Evolutionary conservation across 129 eudicot species (phyloP).

Genomic region (Flaveria brownii): DNA sequence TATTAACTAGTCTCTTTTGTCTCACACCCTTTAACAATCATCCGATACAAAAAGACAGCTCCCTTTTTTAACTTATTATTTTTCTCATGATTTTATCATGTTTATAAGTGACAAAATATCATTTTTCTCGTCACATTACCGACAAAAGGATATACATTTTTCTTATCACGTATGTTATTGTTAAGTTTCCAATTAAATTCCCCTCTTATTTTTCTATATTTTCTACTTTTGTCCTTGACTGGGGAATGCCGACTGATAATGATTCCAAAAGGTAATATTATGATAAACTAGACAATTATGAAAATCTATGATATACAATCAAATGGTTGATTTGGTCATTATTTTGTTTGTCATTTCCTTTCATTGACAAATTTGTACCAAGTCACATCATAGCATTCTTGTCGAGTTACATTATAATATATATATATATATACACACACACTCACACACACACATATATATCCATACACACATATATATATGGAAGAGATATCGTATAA

Average conservation of each 20-base stretch:
- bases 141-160: not conserved
- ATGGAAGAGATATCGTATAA: too few relatives aligned
- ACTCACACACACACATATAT: too few relatives aligned
- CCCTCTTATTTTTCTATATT: slow-evolving; percentile 19
- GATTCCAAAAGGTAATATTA: slow-evolving; percentile 9
- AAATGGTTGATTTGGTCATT: slow-evolving; percentile 22
- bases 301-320: slow-evolving; percentile 15
- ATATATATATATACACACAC: too few relatives aligned
- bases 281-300: slow-evolving; percentile 18
- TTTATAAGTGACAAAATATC: not conserved
- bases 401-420: too few relatives aligned
- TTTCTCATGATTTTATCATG: too few relatives aligned
- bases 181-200: slow-evolving; percentile 10
- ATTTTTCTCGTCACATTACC: not conserved
- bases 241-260: slow-evolving; percentile 28
- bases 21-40: too few relatives aligned
- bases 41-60: too few relatives aligned
- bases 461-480: too few relatives aligned
- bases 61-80: too few relatives aligned
- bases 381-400: not conserved
- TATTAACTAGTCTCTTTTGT: too few relatives aligned
- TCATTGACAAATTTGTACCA: slow-evolving; percentile 7
- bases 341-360: slow-evolving; percentile 18
- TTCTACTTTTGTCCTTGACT: not conserved
- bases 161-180: slow-evolving; percentile 24